Evolutionary conservation across 345 rosid species (phyloP).

Genomic region (Aquilaria yunnanensis): DNA sequence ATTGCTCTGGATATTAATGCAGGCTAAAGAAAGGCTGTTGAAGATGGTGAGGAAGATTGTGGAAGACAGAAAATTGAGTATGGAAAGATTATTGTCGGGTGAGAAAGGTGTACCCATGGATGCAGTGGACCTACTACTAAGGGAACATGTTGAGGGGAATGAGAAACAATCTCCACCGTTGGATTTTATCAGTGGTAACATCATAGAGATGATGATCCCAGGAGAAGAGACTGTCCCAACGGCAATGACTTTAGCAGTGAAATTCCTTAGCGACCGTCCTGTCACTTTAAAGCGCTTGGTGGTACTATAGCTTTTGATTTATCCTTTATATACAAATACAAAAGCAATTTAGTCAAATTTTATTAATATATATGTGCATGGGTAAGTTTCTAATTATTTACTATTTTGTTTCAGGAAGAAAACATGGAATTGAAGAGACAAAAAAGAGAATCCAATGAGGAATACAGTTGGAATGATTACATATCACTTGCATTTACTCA

Average conservation of each 20-base stretch:
- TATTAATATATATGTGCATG: too few species aligned
- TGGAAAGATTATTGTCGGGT: conserved; percentile 20
- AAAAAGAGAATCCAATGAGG: conserved; percentile 41
- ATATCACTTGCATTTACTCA: conserved; percentile 87
- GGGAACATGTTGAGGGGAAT: conserved; percentile 34
- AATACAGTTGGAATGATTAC: conserved; percentile 71
- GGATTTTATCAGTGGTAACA: conserved; percentile 65
- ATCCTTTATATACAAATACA: too few species aligned
- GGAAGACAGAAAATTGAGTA: conserved; percentile 38
- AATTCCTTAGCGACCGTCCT: conserved; percentile 65
- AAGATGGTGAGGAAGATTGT: conserved; percentile 63
- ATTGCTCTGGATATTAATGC: conserved; percentile 16
- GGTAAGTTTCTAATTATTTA: too few species aligned
- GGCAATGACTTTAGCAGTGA: conserved; percentile 87
- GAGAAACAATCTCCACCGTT: conserved; percentile 54
- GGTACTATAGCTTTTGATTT: conserved; percentile 29
- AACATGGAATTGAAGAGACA: conserved; percentile 73
- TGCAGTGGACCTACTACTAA: conserved; percentile 60
- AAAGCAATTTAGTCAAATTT: too few species aligned
- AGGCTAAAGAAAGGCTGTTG: conserved; percentile 71
- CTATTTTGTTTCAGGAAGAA: conserved; percentile 47
- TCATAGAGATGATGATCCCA: conserved; percentile 96
- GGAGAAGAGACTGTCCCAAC: conserved; percentile 92
- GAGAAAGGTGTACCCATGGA: conserved; percentile 30
- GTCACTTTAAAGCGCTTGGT: conserved; percentile 47